Evolutionary conservation across 805 yeast genomes (phyloP).

Genomic region (Debaryomyces castellii): DNA sequence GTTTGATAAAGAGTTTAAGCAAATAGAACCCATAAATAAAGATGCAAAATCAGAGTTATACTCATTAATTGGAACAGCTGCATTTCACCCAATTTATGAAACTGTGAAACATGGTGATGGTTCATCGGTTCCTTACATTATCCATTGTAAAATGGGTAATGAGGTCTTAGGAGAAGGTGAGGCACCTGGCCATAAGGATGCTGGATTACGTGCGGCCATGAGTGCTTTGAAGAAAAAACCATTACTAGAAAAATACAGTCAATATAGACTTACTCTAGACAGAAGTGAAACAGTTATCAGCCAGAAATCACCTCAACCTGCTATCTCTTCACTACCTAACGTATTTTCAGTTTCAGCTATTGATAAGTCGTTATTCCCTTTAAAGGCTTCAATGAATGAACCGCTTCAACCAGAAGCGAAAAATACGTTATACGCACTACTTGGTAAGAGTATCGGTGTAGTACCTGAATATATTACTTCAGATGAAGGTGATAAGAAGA

Average conservation of each 20-base stretch:
- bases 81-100: constrained; percentile 59
- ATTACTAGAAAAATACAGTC: constrained; percentile 62
- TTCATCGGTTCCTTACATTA: constrained; percentile 51
- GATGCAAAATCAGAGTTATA: constrained; percentile 80
- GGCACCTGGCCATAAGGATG: constrained; percentile 70
- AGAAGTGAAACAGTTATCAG: constrained; percentile 13
- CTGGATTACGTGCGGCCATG: constrained; percentile 86
- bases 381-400: constrained; percentile 17
- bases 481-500: constrained; percentile 19
- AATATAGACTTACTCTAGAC: constrained; percentile 39
- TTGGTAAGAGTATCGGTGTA: constrained; percentile 34
- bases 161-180: constrained; percentile 71
- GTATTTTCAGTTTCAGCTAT: constrained; percentile 1
- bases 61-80: constrained; percentile 75
- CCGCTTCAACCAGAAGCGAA: constrained; percentile 35
- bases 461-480: constrained; percentile 33
- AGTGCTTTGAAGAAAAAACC: constrained; percentile 61
- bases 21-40: constrained; percentile 44
- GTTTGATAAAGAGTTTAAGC: constrained; percentile 30
- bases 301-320: constrained; percentile 3
- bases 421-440: constrained; percentile 38
- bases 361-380: constrained; percentile 21
- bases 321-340: background rate
- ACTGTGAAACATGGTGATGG: constrained; percentile 48
- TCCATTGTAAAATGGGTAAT: constrained; percentile 63